Percentiles rank a stretch among this genome's conserved stretches.
phyloP scores from a whole-genome alignment of 1,284 basidiomycete genomes.

The Rhodotorula sp. region DNA sequence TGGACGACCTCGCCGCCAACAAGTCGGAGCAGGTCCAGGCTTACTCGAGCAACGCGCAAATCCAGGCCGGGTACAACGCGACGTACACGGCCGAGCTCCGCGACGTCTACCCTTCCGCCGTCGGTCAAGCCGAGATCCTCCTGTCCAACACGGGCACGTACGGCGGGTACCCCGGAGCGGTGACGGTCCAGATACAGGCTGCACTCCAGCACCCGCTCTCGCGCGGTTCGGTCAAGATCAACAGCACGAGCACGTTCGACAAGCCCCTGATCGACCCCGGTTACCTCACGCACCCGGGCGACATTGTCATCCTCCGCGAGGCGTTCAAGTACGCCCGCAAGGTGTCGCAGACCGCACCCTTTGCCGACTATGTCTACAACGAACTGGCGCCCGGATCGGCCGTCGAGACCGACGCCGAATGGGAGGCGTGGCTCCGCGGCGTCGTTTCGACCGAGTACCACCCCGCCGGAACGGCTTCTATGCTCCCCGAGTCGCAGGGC shows the following conservation, averaged over 20 bases:
- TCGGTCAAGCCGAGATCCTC: slow-evolving; percentile 64
- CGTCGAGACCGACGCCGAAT: slow-evolving; percentile 39
- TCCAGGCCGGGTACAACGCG: slow-evolving; percentile 31
- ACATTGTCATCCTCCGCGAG: slow-evolving; percentile 60
- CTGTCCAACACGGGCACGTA: slow-evolving; percentile 56
- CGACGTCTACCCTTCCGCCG: slow-evolving; percentile 45
- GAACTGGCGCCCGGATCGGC: slow-evolving; percentile 40
- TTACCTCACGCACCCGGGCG: slow-evolving; percentile 56
- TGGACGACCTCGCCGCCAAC: slow-evolving; percentile 48
- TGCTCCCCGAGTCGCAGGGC: slow-evolving; percentile 72
- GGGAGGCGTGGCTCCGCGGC: slow-evolving; percentile 39
- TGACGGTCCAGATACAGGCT: slow-evolving; percentile 58
- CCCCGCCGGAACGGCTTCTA: slow-evolving; percentile 53
- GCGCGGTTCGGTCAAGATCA: slow-evolving; percentile 55
- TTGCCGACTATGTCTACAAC: slow-evolving; percentile 31
- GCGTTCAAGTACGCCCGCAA: slow-evolving; percentile 57
- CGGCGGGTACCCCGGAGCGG: slow-evolving; percentile 46
- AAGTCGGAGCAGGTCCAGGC: slow-evolving; percentile 48
- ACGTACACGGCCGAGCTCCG: slow-evolving; percentile 36
- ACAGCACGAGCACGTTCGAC: slow-evolving; percentile 58
- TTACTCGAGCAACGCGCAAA: slow-evolving; percentile 23
- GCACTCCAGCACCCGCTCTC: slow-evolving; percentile 66
- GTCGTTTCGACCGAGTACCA: slow-evolving; percentile 39
- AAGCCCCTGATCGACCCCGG: slow-evolving; percentile 62
- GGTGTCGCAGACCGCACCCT: slow-evolving; percentile 39